Evolutionary conservation across 805 yeast species (phyloP), one percentile per base, ranked within the genome.

Genomic region (Candida chilensis): DNA sequence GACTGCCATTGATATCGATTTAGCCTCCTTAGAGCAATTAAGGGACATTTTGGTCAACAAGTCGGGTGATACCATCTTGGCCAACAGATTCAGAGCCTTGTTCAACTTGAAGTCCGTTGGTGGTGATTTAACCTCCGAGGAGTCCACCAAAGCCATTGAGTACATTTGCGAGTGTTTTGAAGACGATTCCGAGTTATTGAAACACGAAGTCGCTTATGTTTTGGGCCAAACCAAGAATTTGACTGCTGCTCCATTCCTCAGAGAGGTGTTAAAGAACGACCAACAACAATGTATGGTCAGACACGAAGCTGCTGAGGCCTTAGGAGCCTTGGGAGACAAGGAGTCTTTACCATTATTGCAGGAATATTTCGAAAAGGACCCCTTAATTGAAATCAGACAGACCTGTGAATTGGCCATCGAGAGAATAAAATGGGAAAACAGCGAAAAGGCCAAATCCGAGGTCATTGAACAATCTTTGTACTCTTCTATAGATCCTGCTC

Each of bases 231-330:
- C 96, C 28, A 78, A 83, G 52, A 88, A 88, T 60, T 50, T 77
- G 42, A 56, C 72, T 33, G 86, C 95, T 35, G 83, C 90, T 36
- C 80, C 84, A 29, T 67, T 75, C 29, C 68, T 92, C 37, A 71
- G 85, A 52, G 67, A 67, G 5, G 95, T 86, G 15, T 67, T 92
- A 45, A 57, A 60, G 29, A 77, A 79, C 52, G 41, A 63, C 11
- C 65, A 64, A 42, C 97, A 90, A 62, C 92, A 83, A 50, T 67
- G 83, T 37, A 92, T 92, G 97, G 99, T 92, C 21, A 81, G 99
- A 56, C 99, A 92, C 55, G 99, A 92, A 57, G 98, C 98, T 12
- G 98, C 98, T 5, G 99, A 92, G 59, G 98, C 97, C 26, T 67
- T 92, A 32, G 99, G 98, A 37, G 98, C 98, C 27, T 65, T 92